A percentile compares a stretch with the other conserved stretches of the same genome.
phyloP scores from a whole-genome alignment of 768 basidiomycete genomes.

The Lentinus brumalis region DNA sequence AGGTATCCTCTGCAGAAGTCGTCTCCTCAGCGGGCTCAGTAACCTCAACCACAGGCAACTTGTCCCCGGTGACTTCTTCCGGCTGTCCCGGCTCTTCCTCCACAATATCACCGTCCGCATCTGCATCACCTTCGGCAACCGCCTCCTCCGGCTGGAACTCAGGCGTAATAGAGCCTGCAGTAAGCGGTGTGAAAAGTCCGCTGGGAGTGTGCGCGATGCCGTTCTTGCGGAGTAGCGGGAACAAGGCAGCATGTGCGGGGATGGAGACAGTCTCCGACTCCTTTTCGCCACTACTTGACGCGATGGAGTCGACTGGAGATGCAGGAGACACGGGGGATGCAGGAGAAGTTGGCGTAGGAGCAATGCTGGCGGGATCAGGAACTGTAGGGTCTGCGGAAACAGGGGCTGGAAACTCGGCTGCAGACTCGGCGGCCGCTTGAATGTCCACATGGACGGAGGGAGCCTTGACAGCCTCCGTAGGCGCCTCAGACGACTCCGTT shows the following conservation, averaged over 20 bases:
- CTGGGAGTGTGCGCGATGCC: slow-evolving; percentile 21
- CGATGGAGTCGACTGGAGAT: not conserved
- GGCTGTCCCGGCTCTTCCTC: no score
- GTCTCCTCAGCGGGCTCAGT: no score
- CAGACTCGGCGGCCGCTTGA: no score
- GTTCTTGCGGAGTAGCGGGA: slow-evolving; percentile 9
- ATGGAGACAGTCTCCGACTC: not conserved
- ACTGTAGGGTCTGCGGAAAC: slow-evolving; percentile 43
- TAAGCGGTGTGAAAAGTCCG: slow-evolving; percentile 42
- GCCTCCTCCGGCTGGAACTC: slow-evolving; percentile 4
- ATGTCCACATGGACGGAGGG: slow-evolving; percentile 2
- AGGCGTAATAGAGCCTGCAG: slow-evolving; percentile 39
- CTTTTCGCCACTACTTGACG: not conserved
- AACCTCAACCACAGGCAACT: no score
- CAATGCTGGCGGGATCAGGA: slow-evolving; percentile 38
- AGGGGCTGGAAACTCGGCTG: slow-evolving; percentile 37
- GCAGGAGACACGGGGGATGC: slow-evolving; percentile 1
- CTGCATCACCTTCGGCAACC: not conserved
- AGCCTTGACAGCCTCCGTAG: no score
- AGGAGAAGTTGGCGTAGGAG: slow-evolving; percentile 19
- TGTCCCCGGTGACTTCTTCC: no score
- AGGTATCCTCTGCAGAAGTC: no score
- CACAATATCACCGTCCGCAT: not conserved
- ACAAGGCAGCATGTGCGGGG: slow-evolving; percentile 1
- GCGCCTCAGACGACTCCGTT: no score